These are phyloP conservation scores for Phaeophleospora eucalypticola DNA, from an alignment of 2,329 filamentous ascomycete species.

Conservation along the genomic window DNA sequence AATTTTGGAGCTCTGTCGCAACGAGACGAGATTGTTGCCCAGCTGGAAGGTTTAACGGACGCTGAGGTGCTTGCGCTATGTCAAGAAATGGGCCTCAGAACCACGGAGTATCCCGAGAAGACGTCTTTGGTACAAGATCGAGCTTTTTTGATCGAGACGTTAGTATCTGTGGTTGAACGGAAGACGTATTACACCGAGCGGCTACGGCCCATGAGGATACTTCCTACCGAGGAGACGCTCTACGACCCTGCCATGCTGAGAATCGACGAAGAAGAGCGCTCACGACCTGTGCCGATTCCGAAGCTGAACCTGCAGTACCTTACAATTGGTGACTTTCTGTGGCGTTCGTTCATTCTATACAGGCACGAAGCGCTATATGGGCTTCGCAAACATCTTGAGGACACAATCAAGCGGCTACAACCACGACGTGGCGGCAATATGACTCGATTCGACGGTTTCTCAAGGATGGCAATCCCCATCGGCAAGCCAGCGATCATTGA, in stretches of 20 bases:
- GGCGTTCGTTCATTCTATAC: conserved; percentile 85
- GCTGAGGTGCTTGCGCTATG: conserved; percentile 69
- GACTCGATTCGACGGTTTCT: conserved; percentile 72
- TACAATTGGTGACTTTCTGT: conserved; percentile 93
- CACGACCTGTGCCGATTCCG: conserved; percentile 79
- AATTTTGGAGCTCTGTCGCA: conserved; percentile 88
- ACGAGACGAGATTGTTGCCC: conserved; percentile 69
- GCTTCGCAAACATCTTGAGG: conserved; percentile 85
- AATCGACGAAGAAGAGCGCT: conserved; percentile 84
- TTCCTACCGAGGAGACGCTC: conserved; percentile 79
- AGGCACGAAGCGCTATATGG: conserved; percentile 90
- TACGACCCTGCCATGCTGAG: conserved; percentile 76
- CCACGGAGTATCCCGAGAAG: conserved; percentile 67
- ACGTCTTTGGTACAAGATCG: conserved; percentile 62
- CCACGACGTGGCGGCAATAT: conserved; percentile 64
- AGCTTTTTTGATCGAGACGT: conserved; percentile 63
- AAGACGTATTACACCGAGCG: conserved; percentile 77
- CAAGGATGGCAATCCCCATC: conserved; percentile 87
- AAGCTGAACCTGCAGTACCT: conserved; percentile 96
- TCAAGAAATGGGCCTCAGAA: conserved; percentile 69
- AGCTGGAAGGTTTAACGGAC: conserved; percentile 70
- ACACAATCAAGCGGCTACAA: conserved; percentile 71
- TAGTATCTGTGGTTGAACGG: conserved; percentile 72
- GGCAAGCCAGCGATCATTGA: conserved; percentile 82
- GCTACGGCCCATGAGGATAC: conserved; percentile 63